Conservation (phyloP, 768 basidiomycete genomes). For the Tricholoma hemisulphureum region DNA sequence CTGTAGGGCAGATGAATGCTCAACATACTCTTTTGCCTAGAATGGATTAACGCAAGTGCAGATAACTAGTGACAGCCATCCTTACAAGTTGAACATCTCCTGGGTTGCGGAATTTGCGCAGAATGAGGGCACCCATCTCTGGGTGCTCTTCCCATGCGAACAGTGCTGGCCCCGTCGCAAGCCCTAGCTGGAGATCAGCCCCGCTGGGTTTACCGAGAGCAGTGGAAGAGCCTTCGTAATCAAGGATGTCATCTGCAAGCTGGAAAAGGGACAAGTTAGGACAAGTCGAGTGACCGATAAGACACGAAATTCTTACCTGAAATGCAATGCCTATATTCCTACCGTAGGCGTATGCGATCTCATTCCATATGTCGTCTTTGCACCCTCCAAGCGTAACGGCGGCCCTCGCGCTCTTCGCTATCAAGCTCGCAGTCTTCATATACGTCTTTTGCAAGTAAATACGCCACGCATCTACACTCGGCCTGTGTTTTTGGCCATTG, state of each 20-base stretch:
- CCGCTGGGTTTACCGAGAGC: too few relatives aligned
- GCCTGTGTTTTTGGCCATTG: constrained; percentile 10
- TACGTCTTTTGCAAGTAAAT: too few relatives aligned
- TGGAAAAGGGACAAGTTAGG: constrained; percentile 26
- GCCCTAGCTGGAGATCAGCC: too few relatives aligned
- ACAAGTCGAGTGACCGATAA: not conserved
- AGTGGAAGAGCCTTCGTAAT: too few relatives aligned
- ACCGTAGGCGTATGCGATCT: constrained; percentile 95
- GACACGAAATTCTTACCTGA: constrained; percentile 55
- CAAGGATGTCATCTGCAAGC: constrained; percentile 95
- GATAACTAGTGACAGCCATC: too few relatives aligned
- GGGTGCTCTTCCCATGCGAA: too few relatives aligned
- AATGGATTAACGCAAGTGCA: too few relatives aligned
- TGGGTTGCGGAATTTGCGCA: too few relatives aligned
- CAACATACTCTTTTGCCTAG: constrained; percentile 74
- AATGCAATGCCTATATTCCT: constrained; percentile 93
- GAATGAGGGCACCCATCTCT: too few relatives aligned
- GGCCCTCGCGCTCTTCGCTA: constrained; percentile 87
- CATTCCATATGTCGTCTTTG: constrained; percentile 80
- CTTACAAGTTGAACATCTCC: too few relatives aligned
- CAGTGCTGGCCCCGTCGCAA: too few relatives aligned
- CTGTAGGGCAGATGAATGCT: constrained; percentile 73
- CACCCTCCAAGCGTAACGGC: constrained; percentile 87
- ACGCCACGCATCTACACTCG: constrained; percentile 55
- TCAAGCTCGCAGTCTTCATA: too few relatives aligned